Evolutionary conservation across 176 grass and related monocot species (phyloP).

Genomic region (Paspalum vaginatum): DNA sequence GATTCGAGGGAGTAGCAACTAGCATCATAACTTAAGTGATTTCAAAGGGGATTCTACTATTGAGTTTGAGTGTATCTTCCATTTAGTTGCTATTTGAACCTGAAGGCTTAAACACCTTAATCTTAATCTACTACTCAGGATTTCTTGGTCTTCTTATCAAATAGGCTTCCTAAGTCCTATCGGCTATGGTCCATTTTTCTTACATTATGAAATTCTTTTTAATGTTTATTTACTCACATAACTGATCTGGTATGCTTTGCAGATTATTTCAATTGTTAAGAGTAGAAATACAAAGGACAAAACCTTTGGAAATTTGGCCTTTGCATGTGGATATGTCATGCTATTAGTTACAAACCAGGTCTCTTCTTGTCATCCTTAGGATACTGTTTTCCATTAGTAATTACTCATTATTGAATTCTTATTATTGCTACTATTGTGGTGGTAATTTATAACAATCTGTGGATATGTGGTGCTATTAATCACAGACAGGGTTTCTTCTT

Average conservation of each 20-base stretch:
- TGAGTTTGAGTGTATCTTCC: neutral
- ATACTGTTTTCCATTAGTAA: conserved; percentile 1
- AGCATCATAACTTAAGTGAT: neutral
- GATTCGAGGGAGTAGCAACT: neutral
- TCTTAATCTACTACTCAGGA: neutral
- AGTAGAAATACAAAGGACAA: conserved; percentile 55
- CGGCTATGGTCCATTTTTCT: neutral
- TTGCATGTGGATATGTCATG: conserved; percentile 58
- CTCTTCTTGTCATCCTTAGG: neutral
- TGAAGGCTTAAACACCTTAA: neutral
- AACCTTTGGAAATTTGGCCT: conserved; percentile 50
- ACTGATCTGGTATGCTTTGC: conserved; percentile 26
- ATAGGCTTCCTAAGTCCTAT: neutral
- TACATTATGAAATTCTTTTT: neutral
- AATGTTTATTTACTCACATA: conserved; percentile 27
- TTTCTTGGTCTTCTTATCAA: conserved; percentile 13
- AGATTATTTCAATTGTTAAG: conserved; percentile 58
- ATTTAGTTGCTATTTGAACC: neutral
- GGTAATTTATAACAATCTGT: conserved; percentile 19
- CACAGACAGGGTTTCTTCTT: conserved; percentile 37
- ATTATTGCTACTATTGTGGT: neutral
- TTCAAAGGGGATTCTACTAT: neutral
- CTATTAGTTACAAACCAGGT: conserved; percentile 50
- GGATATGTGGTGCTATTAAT: conserved; percentile 56
- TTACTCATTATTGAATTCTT: conserved; percentile 4